Evolutionary conservation across 2,329 filamentous ascomycete genomes (phyloP).

Genomic region (Chrysoporthe deuterocubensis): DNA sequence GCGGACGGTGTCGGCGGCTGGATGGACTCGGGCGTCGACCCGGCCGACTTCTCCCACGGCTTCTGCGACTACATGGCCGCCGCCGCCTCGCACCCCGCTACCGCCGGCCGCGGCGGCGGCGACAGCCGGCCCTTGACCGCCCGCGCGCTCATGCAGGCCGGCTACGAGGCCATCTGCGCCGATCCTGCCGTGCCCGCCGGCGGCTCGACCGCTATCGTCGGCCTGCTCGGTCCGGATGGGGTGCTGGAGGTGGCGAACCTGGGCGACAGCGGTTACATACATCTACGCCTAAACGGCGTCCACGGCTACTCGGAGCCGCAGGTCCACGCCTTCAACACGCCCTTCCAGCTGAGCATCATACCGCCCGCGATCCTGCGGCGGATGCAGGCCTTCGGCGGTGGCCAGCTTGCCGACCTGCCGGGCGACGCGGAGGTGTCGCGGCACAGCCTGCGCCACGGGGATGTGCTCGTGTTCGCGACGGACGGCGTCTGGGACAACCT

Average conservation of each 20-base stretch:
- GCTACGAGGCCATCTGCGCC: slow-evolving; percentile 79
- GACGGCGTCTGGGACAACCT: slow-evolving; percentile 97
- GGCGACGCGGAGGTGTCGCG: slow-evolving; percentile 80
- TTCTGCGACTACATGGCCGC: slow-evolving; percentile 92
- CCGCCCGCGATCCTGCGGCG: slow-evolving; percentile 79
- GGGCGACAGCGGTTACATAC: slow-evolving; percentile 91
- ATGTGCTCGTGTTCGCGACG: slow-evolving; percentile 90
- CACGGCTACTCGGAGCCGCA: slow-evolving; percentile 83
- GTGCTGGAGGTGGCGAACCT: slow-evolving; percentile 87
- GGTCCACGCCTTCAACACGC: slow-evolving; percentile 97
- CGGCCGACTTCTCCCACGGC: slow-evolving; percentile 92
- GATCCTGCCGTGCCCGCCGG: slow-evolving; percentile 78
- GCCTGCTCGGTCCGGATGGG: slow-evolving; percentile 73
- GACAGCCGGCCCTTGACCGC: slow-evolving; percentile 53
- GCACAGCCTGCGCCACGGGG: slow-evolving; percentile 81
- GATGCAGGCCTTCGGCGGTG: slow-evolving; percentile 81
- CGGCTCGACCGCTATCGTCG: slow-evolving; percentile 92
- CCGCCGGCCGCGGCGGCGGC: slow-evolving; percentile 53
- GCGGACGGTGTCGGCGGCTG: slow-evolving; percentile 96
- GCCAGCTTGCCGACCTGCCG: slow-evolving; percentile 80
- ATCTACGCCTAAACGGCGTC: slow-evolving; percentile 83
- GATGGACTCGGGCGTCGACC: slow-evolving; percentile 90
- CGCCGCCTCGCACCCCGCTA: slow-evolving; percentile 66
- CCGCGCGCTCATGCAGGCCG: slow-evolving; percentile 75
- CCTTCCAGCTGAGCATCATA: slow-evolving; percentile 89